Evolutionary conservation across 2,329 filamentous ascomycete species (phyloP), one percentile per base, ranked within the genome.

Genomic region (Seiridium unicorne): DNA sequence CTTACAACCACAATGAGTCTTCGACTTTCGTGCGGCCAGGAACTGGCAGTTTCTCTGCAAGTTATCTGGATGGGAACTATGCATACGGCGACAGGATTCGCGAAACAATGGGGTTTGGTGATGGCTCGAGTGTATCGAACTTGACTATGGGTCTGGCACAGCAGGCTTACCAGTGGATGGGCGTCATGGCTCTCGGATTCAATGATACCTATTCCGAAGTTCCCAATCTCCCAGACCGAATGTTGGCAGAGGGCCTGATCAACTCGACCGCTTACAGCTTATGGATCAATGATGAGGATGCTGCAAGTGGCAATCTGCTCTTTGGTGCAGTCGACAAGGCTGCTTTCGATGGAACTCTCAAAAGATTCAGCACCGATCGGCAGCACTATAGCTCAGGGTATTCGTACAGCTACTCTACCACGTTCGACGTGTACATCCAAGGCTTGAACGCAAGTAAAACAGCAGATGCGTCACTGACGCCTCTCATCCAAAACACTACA

Each of bases 311-410:
- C 8, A 65, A 63, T 26, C 55, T 74, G n/a, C 63, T 74, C 31
- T 68, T 74, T 18, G 72, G 72, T 26, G 72, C 71, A 49, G 56
- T 74, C 61, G 72, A 74, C 63, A 62, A 60, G 53, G 66, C 70
- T 11, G 65, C 66, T 26, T 72, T 65, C 62, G 61, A 65, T 5
- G 65, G 67, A 42, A 60, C 66, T 3, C 63, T 71, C 51, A 47
- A 68, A 31, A 65, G 68, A 26, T 49, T 69, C 18, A 55, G 61
- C n/a, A 18, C 57, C 9, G n/a, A 44, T 9, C 44, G 44, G 13
- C 8, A 46, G 34, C 35, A 51, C 26, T 49, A 46, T 13, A 35
- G 26, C 34, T 18, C 18, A 18, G 47, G 34, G 51, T 51, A 57
- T n/a, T 55, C 54, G 7, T 58, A 55, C 44, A 10, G 40, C 40